Evolutionary conservation across 495 filamentous ascomycete species (phyloP).

Genomic region (Aspergillus avenaceus): DNA sequence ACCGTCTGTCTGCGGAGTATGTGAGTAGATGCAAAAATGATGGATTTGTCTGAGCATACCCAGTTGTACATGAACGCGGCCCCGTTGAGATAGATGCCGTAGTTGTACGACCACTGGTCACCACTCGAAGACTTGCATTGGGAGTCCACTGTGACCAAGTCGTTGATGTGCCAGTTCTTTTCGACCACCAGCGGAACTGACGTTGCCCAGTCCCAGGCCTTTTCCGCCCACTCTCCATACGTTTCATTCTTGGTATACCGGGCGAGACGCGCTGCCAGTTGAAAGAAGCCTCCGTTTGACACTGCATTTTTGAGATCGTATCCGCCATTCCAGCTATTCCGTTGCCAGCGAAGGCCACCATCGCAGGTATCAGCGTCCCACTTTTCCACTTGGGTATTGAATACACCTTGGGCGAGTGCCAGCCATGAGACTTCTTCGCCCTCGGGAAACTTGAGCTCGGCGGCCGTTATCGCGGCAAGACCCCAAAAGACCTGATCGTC

Average conservation of each 20-base stretch:
- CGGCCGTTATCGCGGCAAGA: constrained; percentile 66
- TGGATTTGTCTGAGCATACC: constrained; percentile 27
- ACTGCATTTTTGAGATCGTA: constrained; percentile 76
- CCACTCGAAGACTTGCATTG: constrained; percentile 58
- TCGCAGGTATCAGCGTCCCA: constrained; percentile 67
- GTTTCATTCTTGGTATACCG: constrained; percentile 73
- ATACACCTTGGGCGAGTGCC: constrained; percentile 53
- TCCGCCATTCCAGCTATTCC: constrained; percentile 80
- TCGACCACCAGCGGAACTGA: constrained; percentile 50
- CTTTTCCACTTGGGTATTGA: constrained; percentile 62
- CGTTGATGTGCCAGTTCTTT: constrained; percentile 54
- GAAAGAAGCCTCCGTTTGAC: constrained; percentile 76
- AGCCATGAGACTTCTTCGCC: constrained; percentile 56
- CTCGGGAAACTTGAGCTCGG: constrained; percentile 69
- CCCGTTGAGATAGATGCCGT: constrained; percentile 68
- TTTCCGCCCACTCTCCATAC: constrained; percentile 71
- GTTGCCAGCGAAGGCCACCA: constrained; percentile 84
- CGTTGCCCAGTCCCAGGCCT: constrained; percentile 66
- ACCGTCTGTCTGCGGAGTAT: constrained; percentile 35
- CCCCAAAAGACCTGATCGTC: constrained; percentile 84
- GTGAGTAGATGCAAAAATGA: constrained; percentile 8
- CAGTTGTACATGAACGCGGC: constrained; percentile 76
- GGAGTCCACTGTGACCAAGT: constrained; percentile 55
- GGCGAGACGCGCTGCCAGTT: constrained; percentile 71
- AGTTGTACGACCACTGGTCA: constrained; percentile 74